These are phyloP conservation scores for Metschnikowia shivogae DNA, from an alignment of 805 yeast genomes.

Conservation along the genomic window DNA sequence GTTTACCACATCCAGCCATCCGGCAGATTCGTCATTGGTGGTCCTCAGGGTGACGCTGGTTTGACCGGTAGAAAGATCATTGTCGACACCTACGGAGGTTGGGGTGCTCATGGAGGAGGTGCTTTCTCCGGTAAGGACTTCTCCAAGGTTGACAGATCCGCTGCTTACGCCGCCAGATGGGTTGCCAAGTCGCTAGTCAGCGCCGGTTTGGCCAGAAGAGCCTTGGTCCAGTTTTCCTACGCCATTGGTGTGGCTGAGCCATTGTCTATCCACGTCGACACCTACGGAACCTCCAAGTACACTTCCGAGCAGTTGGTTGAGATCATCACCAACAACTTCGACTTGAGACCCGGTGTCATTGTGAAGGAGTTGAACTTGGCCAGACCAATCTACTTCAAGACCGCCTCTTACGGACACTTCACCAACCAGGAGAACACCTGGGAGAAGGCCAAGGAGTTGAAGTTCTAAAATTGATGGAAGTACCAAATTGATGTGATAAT, in stretches of 20 bases:
- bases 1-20: conserved; percentile 98
- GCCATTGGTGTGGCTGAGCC: conserved; percentile 99
- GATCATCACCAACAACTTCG: conserved; percentile 91
- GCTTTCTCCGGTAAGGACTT: conserved; percentile 99
- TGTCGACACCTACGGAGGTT: conserved; percentile 99
- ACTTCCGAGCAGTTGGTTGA: conserved; percentile 85
- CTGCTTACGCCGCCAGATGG: conserved; percentile 99
- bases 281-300: conserved; percentile 95
- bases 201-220: conserved; percentile 96
- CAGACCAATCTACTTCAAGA: conserved; percentile 98
- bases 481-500: conserved; percentile 39
- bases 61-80: conserved; percentile 98
- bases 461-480: conserved; percentile 37
- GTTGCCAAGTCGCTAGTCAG: conserved; percentile 96
- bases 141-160: conserved; percentile 99
- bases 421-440: conserved; percentile 98
- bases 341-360: conserved; percentile 98
- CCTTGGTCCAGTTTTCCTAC: conserved; percentile 96
- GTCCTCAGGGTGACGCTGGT: conserved; percentile 99
- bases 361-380: conserved; percentile 96
- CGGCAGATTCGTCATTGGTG: conserved; percentile 99
- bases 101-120: conserved; percentile 99
- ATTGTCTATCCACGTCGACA: conserved; percentile 92
- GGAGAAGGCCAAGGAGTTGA: conserved; percentile 91
- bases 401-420: conserved; percentile 99